phyloP scores from a whole-genome alignment of 2,329 filamentous ascomycete species.

The Penicillium freii region DNA sequence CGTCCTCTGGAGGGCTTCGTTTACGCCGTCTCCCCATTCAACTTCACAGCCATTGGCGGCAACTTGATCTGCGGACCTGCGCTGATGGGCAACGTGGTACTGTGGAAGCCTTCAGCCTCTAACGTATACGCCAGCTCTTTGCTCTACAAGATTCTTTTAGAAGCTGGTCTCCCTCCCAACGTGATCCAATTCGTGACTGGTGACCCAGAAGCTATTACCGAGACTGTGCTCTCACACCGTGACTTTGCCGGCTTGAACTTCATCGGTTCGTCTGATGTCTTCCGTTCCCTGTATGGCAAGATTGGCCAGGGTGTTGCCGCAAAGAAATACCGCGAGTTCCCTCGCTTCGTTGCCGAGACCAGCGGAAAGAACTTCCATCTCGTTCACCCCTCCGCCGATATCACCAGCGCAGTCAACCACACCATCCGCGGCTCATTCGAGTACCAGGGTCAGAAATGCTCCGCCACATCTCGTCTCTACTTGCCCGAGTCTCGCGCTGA shows the following conservation, averaged over 20 bases:
- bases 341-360: slow-evolving; percentile 82
- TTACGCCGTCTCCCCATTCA: slow-evolving; percentile 90
- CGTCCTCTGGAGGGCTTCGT: slow-evolving; percentile 90
- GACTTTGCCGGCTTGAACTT: slow-evolving; percentile 86
- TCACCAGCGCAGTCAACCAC: slow-evolving; percentile 72
- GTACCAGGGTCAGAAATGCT: slow-evolving; percentile 87
- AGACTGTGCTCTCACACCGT: slow-evolving; percentile 69
- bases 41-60: slow-evolving; percentile 90
- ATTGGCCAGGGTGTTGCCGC: slow-evolving; percentile 77
- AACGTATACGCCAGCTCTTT: slow-evolving; percentile 85
- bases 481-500: slow-evolving; percentile 71
- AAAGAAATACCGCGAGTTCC: slow-evolving; percentile 76
- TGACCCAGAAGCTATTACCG: slow-evolving; percentile 77
- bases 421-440: slow-evolving; percentile 83
- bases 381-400: slow-evolving; percentile 70
- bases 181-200: slow-evolving; percentile 94
- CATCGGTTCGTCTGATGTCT: slow-evolving; percentile 85
- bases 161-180: slow-evolving; percentile 81
- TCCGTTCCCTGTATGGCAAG: slow-evolving; percentile 80
- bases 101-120: slow-evolving; percentile 91
- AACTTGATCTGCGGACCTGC: slow-evolving; percentile 81
- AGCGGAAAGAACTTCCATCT: slow-evolving; percentile 91
- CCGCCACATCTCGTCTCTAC: slow-evolving; percentile 74
- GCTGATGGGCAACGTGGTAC: slow-evolving; percentile 86
- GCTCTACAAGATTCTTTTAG: slow-evolving; percentile 84